phyloP scores from a whole-genome alignment of 1,284 basidiomycete species.

The Heterobasidion irregulare region DNA sequence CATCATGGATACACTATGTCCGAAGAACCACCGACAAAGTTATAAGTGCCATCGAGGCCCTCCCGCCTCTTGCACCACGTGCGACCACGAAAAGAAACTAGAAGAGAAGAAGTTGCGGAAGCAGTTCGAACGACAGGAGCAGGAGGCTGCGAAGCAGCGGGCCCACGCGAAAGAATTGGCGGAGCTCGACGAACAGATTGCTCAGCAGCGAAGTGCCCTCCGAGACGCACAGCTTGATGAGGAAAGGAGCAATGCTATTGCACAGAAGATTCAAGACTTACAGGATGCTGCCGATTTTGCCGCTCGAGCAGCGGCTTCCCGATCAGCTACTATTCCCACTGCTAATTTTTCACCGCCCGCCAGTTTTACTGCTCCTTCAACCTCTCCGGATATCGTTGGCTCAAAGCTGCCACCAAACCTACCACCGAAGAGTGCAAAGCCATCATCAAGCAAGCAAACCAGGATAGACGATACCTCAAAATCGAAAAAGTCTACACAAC shows the following conservation, averaged over 20 bases:
- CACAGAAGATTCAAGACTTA: constrained; percentile 26
- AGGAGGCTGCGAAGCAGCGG: constrained; percentile 22
- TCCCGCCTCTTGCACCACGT: constrained; percentile 22
- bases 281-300: constrained; percentile 10
- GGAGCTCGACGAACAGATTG: constrained; percentile 23
- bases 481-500: neutral
- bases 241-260: constrained; percentile 19
- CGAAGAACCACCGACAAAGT: constrained; percentile 22
- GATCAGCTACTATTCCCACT: neutral
- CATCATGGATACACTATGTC: constrained; percentile 23
- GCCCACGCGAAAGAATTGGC: constrained; percentile 23
- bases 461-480: neutral
- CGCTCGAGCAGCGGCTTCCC: neutral
- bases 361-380: neutral
- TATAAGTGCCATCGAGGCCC: constrained; percentile 26
- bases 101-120: constrained; percentile 21
- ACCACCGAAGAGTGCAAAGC: neutral
- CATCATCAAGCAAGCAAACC: neutral
- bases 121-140: constrained; percentile 23
- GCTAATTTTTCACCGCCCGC: neutral
- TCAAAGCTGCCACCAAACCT: neutral
- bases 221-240: constrained; percentile 21
- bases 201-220: constrained; percentile 12
- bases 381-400: neutral
- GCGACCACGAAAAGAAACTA: constrained; percentile 21